These are phyloP conservation scores for Cicer judaicum DNA, from an alignment of 306 rosid genomes.

Conservation along the genomic window DNA sequence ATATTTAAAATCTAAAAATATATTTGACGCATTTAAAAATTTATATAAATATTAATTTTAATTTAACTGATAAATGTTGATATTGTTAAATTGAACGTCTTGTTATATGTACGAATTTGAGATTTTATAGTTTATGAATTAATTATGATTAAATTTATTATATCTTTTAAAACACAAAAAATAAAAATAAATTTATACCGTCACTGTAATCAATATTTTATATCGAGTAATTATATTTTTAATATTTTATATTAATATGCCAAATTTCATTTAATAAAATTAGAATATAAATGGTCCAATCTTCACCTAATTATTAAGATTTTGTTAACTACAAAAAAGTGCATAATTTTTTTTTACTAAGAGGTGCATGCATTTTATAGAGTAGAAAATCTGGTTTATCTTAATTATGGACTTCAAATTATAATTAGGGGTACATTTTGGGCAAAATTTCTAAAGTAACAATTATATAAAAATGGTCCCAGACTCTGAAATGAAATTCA, in stretches of 20 bases:
- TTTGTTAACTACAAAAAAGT: background rate
- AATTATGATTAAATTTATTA: no score
- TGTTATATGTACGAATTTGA: accelerated
- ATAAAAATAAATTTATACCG: background rate
- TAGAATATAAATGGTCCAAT: background rate
- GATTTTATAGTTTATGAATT: no score
- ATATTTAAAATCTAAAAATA: background rate
- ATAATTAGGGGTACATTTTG: background rate
- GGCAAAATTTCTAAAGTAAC: background rate
- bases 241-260: background rate
- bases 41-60: accelerated
- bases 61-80: no score
- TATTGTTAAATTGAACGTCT: no score
- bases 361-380: no score
- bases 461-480: slow-evolving; percentile 35
- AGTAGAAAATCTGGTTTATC: no score
- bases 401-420: background rate
- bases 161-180: no score
- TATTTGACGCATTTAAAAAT: background rate
- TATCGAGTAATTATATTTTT: background rate
- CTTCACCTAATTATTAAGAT: background rate
- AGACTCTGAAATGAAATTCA: background rate
- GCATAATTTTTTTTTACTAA: no score
- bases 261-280: background rate
- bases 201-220: background rate